Percentiles rank a stretch among this genome's conserved stretches.
These are phyloP conservation scores for Amorphotheca resinae DNA, from an alignment of 495 filamentous ascomycete species.

Conservation along the genomic window DNA sequence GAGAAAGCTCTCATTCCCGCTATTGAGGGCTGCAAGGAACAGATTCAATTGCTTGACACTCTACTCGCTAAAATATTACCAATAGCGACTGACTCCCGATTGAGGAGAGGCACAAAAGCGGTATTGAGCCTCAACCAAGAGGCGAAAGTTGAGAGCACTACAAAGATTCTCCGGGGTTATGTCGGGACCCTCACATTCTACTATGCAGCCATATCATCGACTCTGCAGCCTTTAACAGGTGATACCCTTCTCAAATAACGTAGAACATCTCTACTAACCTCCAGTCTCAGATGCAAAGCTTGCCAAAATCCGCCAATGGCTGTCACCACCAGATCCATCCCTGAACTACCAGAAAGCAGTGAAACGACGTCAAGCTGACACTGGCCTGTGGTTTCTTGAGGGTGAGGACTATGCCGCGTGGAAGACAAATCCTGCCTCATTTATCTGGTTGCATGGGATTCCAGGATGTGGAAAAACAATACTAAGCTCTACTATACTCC, in stretches of 20 bases:
- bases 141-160: constrained; percentile 18
- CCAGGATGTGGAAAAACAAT: constrained; percentile 29
- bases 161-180: constrained; percentile 2
- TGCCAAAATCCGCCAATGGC: constrained; percentile 16
- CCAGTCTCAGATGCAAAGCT: constrained; percentile 8
- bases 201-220: constrained; percentile 5
- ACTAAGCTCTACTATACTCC: constrained; percentile 23
- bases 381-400: constrained; percentile 25
- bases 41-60: constrained; percentile 16
- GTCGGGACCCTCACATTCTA: constrained; percentile 4
- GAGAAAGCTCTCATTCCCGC: constrained; percentile 16
- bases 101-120: constrained; percentile 18
- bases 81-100: constrained; percentile 7
- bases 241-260: constrained; percentile 1
- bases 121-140: constrained; percentile 16
- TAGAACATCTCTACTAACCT: constrained; percentile 4
- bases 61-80: constrained; percentile 14
- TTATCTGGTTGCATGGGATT: constrained; percentile 27
- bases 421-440: constrained; percentile 9
- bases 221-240: constrained; percentile 4
- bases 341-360: constrained; percentile 17
- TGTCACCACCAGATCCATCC: constrained; percentile 20
- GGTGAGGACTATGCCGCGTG: constrained; percentile 18
- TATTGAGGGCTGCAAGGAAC: constrained; percentile 17
- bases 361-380: constrained; percentile 12